A percentile compares a stretch with the other conserved stretches of the same genome.
phyloP scores from a whole-genome alignment of 441 rosid species.

The Theobroma grandiflorum region DNA sequence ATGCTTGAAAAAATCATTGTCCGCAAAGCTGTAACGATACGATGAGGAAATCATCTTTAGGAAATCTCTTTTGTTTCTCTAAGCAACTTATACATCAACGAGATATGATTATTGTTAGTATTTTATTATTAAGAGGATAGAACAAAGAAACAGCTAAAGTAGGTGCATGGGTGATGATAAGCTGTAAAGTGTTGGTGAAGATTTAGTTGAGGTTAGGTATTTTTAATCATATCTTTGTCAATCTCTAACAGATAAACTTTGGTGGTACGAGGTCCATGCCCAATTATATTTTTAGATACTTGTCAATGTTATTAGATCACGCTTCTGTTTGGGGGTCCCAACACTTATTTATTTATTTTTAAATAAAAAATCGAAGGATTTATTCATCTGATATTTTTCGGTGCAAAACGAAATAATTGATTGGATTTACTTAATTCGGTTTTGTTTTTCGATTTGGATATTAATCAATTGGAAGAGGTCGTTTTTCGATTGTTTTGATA shows the following conservation, averaged over 20 bases:
- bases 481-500: too few relatives aligned
- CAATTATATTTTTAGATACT: not conserved
- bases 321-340: not conserved
- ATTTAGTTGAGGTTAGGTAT: constrained; percentile 31
- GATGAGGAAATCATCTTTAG: not conserved
- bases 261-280: constrained; percentile 34
- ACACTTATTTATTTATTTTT: too few relatives aligned
- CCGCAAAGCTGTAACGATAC: not conserved
- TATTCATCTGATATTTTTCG: too few relatives aligned
- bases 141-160: constrained; percentile 7
- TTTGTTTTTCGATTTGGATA: too few relatives aligned
- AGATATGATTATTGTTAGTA: too few relatives aligned
- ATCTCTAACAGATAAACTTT: not conserved
- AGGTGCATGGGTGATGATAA: not conserved
- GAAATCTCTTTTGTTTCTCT: constrained; percentile 15
- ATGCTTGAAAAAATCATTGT: constrained; percentile 9
- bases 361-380: too few relatives aligned
- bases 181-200: constrained; percentile 31
- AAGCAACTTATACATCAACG: not conserved
- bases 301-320: not conserved
- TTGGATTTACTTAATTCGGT: too few relatives aligned
- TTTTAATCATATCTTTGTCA: not conserved
- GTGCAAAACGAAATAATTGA: too few relatives aligned
- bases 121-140: too few relatives aligned
- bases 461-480: too few relatives aligned